These are phyloP conservation scores for Pleurotus tuber-regium DNA, from an alignment of 768 basidiomycete genomes.

Conservation along the genomic window DNA sequence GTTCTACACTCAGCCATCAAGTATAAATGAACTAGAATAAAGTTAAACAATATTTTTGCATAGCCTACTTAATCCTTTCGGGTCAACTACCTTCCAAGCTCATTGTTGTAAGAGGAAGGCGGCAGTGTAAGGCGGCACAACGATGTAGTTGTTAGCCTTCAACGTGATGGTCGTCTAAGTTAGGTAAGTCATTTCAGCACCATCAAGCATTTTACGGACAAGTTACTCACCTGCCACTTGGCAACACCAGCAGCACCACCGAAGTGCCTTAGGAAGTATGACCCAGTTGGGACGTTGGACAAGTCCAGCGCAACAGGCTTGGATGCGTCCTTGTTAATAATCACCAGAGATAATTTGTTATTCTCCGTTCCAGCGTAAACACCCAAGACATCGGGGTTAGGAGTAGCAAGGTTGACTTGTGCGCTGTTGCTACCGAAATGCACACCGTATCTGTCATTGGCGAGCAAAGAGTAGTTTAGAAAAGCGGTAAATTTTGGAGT, in stretches of 20 bases:
- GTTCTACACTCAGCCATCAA: neutral
- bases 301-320: slow-evolving; percentile 38
- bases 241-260: slow-evolving; percentile 51
- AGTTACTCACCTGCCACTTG: slow-evolving; percentile 51
- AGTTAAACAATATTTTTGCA: no score
- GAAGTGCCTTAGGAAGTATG: slow-evolving; percentile 55
- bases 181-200: neutral
- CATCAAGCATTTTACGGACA: neutral
- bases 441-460: slow-evolving; percentile 35
- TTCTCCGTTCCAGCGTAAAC: slow-evolving; percentile 44
- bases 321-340: slow-evolving; percentile 53
- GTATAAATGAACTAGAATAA: no score
- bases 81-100: no score
- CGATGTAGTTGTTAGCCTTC: slow-evolving; percentile 28
- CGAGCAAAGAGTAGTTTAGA: neutral
- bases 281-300: slow-evolving; percentile 43
- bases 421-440: slow-evolving; percentile 43
- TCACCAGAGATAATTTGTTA: slow-evolving; percentile 40
- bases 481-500: neutral
- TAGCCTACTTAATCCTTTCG: no score
- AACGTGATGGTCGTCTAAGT: slow-evolving; percentile 30
- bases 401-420: slow-evolving; percentile 41
- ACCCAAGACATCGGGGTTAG: slow-evolving; percentile 39
- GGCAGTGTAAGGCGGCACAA: slow-evolving; percentile 30
- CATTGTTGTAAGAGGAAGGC: slow-evolving; percentile 25